These are phyloP conservation scores for Ceratobasidium sp. DNA, from an alignment of 1,284 basidiomycete species.

Conservation along the genomic window DNA sequence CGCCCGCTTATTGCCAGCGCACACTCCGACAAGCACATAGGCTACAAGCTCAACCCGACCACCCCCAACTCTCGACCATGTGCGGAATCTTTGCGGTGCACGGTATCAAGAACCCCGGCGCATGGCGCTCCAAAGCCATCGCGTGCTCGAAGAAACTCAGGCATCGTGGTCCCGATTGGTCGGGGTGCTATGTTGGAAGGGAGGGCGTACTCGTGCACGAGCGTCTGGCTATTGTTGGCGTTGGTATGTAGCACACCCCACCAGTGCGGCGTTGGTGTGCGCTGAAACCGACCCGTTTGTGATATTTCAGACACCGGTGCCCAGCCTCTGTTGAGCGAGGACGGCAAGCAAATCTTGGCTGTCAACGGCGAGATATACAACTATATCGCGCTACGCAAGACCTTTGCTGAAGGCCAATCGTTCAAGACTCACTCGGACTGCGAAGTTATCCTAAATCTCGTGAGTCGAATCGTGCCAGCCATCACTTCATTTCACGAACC, in stretches of 20 bases:
- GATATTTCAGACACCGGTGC: slow-evolving; percentile 84
- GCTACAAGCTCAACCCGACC: neutral
- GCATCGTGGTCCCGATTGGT: slow-evolving; percentile 97
- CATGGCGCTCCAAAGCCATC: slow-evolving; percentile 75
- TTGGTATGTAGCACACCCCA: slow-evolving; percentile 69
- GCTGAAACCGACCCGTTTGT: slow-evolving; percentile 15
- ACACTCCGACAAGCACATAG: slow-evolving; percentile 28
- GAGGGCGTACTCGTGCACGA: slow-evolving; percentile 85
- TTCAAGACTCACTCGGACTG: slow-evolving; percentile 99
- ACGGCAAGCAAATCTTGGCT: slow-evolving; percentile 84
- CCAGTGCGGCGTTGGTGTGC: neutral
- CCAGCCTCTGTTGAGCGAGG: slow-evolving; percentile 89
- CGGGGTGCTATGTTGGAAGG: slow-evolving; percentile 86
- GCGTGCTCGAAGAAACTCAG: slow-evolving; percentile 87
- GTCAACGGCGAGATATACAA: slow-evolving; percentile 99
- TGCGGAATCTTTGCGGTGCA: slow-evolving; percentile 90
- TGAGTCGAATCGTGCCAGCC: slow-evolving; percentile 54
- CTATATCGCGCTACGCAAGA: slow-evolving; percentile 82
- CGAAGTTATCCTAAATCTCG: slow-evolving; percentile 94
- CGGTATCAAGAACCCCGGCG: slow-evolving; percentile 71
- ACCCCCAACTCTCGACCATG: slow-evolving; percentile 58
- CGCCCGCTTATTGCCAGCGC: slow-evolving; percentile 24
- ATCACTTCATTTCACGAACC: slow-evolving; percentile 18
- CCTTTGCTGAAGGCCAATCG: slow-evolving; percentile 64
- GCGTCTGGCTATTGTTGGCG: slow-evolving; percentile 95